phyloP scores from a whole-genome alignment of 2,329 filamentous ascomycete genomes.

The Xylariaceae sp. region DNA sequence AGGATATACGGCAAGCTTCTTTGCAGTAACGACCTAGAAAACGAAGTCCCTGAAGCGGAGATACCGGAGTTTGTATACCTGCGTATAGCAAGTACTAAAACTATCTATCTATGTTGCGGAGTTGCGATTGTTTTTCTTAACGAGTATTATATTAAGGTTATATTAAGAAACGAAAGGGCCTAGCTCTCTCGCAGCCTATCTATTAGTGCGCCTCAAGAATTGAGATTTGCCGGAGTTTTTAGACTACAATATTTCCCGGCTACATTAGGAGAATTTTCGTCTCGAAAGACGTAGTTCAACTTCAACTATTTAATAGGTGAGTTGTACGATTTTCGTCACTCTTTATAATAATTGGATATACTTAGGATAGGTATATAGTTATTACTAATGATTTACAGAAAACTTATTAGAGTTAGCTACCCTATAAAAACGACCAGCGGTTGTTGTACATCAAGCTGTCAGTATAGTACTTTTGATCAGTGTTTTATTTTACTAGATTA shows the following conservation, averaged over 20 bases:
- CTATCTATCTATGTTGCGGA: neutral
- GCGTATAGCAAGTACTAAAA: neutral
- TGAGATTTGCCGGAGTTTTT: neutral
- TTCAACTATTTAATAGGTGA: neutral
- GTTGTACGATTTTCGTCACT: neutral
- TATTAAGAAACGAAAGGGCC: neutral
- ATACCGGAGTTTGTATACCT: neutral
- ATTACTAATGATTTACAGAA: too few species aligned
- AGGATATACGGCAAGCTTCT: neutral
- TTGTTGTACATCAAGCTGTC: too few species aligned
- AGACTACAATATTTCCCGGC: neutral
- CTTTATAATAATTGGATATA: too few species aligned
- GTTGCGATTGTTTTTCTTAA: neutral
- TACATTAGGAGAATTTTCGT: neutral
- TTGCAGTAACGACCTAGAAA: neutral
- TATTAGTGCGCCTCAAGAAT: neutral
- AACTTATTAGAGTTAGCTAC: too few species aligned
- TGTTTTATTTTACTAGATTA: too few species aligned
- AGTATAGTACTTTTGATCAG: too few species aligned
- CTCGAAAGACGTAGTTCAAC: neutral
- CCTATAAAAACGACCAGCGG: too few species aligned
- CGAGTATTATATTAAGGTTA: neutral
- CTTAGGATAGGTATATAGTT: too few species aligned
- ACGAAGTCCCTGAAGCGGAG: neutral
- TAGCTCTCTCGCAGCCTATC: neutral